Base-by-base conservation (phyloP, 2,329 filamentous ascomycete genomes). In the Hansfordia pulvinata region DNA sequence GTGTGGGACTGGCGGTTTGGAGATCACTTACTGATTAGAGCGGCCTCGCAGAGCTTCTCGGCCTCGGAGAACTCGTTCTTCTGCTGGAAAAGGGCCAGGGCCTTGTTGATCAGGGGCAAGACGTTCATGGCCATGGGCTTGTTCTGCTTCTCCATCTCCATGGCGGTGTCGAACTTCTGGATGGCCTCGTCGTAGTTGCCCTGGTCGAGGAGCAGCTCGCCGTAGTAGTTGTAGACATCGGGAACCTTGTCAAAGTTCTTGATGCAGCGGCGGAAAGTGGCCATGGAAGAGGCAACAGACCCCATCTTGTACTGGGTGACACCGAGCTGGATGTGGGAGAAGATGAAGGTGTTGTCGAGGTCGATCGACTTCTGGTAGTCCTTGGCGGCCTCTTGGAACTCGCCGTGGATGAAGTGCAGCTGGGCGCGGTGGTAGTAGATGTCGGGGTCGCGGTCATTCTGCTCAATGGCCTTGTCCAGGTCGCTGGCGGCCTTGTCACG, bases 241-340 rank as follows among this genome's bases (percentile, higher is more conserved):
- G 88, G 86, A 8, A 93, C 83, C 50, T 88, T 82, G 47, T 85
- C 81, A 49, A 98, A 98, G 60, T 93, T 94, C 76, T 96, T 98
- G 54, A 94, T 86, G 56, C 85, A 93, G 36, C 86, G 72, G 42
- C 88, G 75, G 76, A 98, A 96, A 5, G 90, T 98, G 19, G 90
- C 88, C 85, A 96, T 96, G 24, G 86, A 93, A 7, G 86, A 94
- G 6, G 90, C 90, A 31, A 98, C 81, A 17, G 84, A 93, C 40
- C 90, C 90, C 80, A 96, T 92, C 76, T 98, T 98, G 67, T 98
- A 98, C 58, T 98, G 90, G 26, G 90, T 98, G 27, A 98, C 90
- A 53, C 90, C 90, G 22, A 98, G 81, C 58, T 98, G 90, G 46
- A 98, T 98, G 60, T 98, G 90, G 6, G 88, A 96, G 69, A 93